These are phyloP conservation scores for Allium sativum DNA, from an alignment of 106 monocot species.

Conservation along the genomic window DNA sequence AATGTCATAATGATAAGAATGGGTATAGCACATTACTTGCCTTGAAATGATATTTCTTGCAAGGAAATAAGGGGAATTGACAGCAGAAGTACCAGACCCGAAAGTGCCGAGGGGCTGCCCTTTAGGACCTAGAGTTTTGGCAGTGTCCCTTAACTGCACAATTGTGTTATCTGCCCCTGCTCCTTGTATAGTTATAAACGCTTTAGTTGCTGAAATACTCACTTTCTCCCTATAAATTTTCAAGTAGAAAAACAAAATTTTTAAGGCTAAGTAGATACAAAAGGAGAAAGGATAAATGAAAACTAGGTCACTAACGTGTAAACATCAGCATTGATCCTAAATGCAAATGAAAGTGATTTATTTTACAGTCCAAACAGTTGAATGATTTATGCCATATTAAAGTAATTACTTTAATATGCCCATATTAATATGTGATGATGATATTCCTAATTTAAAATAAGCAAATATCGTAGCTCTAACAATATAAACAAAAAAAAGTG, in stretches of 20 bases:
- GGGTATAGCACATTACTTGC: too few species aligned
- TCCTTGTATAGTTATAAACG: constrained; percentile 72
- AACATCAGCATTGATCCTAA: too few species aligned
- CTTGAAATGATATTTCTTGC: too few species aligned
- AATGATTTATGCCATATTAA: too few species aligned
- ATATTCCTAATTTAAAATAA: too few species aligned
- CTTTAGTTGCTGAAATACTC: constrained; percentile 45
- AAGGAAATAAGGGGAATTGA: constrained; percentile 75
- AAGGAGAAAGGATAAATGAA: neutral
- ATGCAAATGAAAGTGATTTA: too few species aligned
- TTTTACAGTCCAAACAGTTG: too few species aligned
- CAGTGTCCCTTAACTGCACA: constrained; percentile 83
- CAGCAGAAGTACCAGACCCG: constrained; percentile 68
- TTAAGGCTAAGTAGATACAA: neutral
- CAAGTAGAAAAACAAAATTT: neutral
- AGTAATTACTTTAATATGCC: too few species aligned
- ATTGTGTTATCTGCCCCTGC: constrained; percentile 72
- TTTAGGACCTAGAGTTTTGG: constrained; percentile 37
- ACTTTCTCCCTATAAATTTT: constrained; percentile 72
- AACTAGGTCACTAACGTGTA: constrained; percentile 37
- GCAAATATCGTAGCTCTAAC: too few species aligned
- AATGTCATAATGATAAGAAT: too few species aligned
- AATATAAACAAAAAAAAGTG: too few species aligned
- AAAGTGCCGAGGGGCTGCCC: constrained; percentile 52
- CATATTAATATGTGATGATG: too few species aligned